Conservation (phyloP, 73 alveolate genomes). For the Tetrahymena borealis region DNA sequence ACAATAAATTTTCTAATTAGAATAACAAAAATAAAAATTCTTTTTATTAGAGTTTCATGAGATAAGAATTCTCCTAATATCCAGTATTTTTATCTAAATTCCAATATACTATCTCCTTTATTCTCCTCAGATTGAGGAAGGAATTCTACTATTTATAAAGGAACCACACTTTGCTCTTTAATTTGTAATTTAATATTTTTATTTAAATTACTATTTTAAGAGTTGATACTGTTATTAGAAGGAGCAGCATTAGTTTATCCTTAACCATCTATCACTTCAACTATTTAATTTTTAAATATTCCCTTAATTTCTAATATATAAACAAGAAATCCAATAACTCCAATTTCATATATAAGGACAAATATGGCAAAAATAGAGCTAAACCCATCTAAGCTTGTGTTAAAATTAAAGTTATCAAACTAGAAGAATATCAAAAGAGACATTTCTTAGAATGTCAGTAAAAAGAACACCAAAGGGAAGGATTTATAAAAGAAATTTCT, state of each 20-base stretch:
- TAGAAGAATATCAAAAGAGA: not conserved
- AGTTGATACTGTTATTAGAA: not conserved
- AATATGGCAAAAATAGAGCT: not conserved
- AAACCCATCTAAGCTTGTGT: not conserved
- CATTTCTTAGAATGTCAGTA: not conserved
- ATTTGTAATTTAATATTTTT: not conserved
- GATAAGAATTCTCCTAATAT: not conserved
- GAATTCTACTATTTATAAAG: not conserved
- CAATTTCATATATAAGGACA: not conserved
- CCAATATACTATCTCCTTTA: not conserved
- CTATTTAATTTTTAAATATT: not conserved
- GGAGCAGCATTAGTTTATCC: not conserved
- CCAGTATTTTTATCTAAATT: not conserved
- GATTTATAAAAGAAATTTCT: not conserved
- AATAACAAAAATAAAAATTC: not conserved
- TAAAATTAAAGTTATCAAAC: not conserved
- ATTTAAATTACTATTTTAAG: not conserved
- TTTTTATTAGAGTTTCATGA: not conserved
- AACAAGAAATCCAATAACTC: not conserved
- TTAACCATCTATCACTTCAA: not conserved
- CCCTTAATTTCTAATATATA: not conserved
- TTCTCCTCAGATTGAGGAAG: not conserved
- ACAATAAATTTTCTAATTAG: not conserved
- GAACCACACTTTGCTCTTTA: not conserved
- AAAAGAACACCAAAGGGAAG: not conserved